phyloP scores from a whole-genome alignment of 441 rosid species.

The Populus trichocarpa region DNA sequence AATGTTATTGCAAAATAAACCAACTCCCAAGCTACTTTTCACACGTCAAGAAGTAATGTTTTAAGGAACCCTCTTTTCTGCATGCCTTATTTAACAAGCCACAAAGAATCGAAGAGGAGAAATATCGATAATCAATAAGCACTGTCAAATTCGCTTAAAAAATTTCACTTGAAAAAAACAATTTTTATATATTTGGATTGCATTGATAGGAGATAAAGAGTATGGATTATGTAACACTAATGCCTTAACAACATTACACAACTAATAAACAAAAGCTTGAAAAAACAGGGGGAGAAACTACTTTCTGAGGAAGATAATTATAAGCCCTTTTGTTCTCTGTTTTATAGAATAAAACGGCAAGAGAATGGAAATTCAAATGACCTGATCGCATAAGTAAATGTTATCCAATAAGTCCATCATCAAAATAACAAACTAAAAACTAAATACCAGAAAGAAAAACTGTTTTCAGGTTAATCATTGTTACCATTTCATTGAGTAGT shows the following conservation, averaged over 20 bases:
- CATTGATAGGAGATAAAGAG: background rate
- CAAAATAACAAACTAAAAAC: background rate
- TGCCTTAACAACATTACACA: background rate
- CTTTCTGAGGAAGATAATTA: background rate
- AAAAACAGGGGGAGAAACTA: background rate
- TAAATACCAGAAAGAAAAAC: background rate
- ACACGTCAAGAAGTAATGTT: background rate
- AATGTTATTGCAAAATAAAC: background rate
- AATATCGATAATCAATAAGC: background rate
- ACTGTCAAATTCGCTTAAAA: background rate
- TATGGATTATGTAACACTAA: background rate
- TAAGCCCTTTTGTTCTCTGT: background rate
- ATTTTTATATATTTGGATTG: background rate
- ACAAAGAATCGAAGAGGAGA: background rate
- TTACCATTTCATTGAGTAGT: background rate
- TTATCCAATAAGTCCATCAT: background rate
- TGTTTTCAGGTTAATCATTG: background rate
- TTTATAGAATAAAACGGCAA: background rate
- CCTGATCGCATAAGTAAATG: background rate
- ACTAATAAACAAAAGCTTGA: background rate
- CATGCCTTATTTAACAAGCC: background rate
- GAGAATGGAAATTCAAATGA: background rate
- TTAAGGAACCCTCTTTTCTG: background rate
- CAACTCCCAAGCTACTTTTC: background rate
- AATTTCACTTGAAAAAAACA: background rate